Conservation (phyloP, 345 rosid genomes). For the Geranium rotundifolium region DNA sequence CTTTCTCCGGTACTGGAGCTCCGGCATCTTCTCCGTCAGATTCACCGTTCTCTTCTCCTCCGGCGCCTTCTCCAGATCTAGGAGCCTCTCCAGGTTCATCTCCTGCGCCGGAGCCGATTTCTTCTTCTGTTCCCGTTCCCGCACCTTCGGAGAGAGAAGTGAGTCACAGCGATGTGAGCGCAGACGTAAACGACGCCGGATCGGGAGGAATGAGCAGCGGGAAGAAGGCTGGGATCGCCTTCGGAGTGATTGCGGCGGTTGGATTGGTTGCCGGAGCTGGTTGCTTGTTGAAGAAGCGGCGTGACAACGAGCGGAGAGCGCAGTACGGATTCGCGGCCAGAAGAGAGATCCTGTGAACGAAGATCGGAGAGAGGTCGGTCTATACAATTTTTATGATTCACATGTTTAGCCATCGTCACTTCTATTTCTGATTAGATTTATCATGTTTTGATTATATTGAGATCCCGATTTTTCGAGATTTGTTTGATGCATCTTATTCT, state of each 20-base stretch:
- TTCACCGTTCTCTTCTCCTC: constrained; percentile 9
- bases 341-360: constrained; percentile 10
- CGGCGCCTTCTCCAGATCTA: constrained; percentile 1
- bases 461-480: too few species aligned
- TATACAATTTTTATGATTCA: too few species aligned
- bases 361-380: too few species aligned
- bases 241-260: constrained; percentile 10
- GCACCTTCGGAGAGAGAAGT: background rate
- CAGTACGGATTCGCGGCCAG: constrained; percentile 13
- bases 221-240: constrained; percentile 16
- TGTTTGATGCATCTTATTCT: too few species aligned
- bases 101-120: constrained; percentile 6
- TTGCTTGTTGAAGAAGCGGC: constrained; percentile 16
- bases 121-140: constrained; percentile 2
- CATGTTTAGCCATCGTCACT: too few species aligned
- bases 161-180: background rate
- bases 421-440: too few species aligned
- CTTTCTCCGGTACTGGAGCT: background rate
- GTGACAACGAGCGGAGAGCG: constrained; percentile 16
- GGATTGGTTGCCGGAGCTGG: constrained; percentile 8
- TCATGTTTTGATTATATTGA: too few species aligned
- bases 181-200: background rate
- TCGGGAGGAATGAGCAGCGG: constrained; percentile 17
- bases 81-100: constrained; percentile 5
- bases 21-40: constrained; percentile 9